phyloP scores from a whole-genome alignment of 140 eudicot species.

The Oenanthe javanica region DNA sequence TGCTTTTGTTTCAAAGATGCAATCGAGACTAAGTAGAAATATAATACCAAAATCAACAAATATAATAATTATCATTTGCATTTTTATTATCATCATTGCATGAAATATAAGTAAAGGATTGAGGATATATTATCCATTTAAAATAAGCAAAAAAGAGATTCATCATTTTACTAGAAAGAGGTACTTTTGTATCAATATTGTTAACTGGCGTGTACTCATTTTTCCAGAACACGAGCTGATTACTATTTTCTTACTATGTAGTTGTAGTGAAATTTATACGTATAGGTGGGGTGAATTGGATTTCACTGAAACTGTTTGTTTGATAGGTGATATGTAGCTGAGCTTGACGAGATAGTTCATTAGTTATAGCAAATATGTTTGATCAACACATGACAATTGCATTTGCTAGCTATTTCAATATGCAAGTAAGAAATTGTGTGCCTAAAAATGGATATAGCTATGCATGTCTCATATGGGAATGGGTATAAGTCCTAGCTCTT shows the following conservation, averaged over 20 bases:
- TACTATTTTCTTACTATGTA: neutral
- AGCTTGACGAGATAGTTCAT: neutral
- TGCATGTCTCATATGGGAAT: constrained; percentile 51
- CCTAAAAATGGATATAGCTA: constrained; percentile 63
- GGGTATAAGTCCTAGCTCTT: constrained; percentile 29
- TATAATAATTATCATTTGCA: too few relatives aligned
- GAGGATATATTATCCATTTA: too few relatives aligned
- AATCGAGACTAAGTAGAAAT: too few relatives aligned
- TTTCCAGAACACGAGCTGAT: too few relatives aligned
- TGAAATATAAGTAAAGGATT: too few relatives aligned
- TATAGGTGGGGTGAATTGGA: constrained; percentile 6
- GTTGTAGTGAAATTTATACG: neutral
- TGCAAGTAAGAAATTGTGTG: constrained; percentile 51
- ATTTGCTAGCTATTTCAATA: constrained; percentile 3
- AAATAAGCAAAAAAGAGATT: too few relatives aligned
- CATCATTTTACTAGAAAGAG: too few relatives aligned
- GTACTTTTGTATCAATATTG: too few relatives aligned
- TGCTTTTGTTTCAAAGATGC: too few relatives aligned
- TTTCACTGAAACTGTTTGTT: neutral
- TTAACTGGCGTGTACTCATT: too few relatives aligned
- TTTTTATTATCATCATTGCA: too few relatives aligned
- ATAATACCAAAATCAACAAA: too few relatives aligned
- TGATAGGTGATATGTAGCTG: neutral
- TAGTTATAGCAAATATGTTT: neutral
- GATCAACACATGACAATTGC: neutral